Conservation (phyloP, 2,329 filamentous ascomycete genomes). For the Corinectria fuckeliana region DNA sequence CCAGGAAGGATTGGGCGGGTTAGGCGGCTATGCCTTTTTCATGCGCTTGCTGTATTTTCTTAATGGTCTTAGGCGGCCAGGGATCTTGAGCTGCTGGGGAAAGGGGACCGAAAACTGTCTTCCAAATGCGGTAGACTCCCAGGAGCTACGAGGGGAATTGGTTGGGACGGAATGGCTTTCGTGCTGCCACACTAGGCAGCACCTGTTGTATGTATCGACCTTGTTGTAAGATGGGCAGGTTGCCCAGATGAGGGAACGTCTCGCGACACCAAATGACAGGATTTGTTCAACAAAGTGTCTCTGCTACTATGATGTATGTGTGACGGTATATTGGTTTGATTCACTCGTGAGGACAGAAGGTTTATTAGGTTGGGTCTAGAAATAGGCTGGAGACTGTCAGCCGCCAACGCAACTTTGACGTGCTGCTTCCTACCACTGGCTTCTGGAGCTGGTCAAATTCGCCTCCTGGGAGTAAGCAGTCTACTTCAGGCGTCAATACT, state of each 20-base stretch:
- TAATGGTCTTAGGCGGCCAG: background rate
- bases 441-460: no score
- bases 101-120: background rate
- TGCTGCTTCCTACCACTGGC: background rate
- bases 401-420: no score
- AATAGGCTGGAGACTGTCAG: background rate
- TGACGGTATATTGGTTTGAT: background rate
- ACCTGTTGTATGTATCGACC: constrained; percentile 13
- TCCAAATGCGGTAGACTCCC: background rate
- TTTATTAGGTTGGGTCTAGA: background rate
- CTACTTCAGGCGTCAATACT: no score
- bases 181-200: background rate
- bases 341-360: no score
- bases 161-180: constrained; percentile 4
- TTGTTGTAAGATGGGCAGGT: constrained; percentile 15
- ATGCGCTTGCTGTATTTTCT: constrained; percentile 1
- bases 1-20: constrained; percentile 9
- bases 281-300: constrained; percentile 8
- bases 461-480: no score
- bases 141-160: background rate
- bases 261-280: constrained; percentile 9
- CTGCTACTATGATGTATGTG: background rate
- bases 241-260: constrained; percentile 9
- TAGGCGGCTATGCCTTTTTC: constrained; percentile 9
- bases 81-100: background rate